phyloP scores from a whole-genome alignment of 768 basidiomycete species.

The Agaricus subrufescens region DNA sequence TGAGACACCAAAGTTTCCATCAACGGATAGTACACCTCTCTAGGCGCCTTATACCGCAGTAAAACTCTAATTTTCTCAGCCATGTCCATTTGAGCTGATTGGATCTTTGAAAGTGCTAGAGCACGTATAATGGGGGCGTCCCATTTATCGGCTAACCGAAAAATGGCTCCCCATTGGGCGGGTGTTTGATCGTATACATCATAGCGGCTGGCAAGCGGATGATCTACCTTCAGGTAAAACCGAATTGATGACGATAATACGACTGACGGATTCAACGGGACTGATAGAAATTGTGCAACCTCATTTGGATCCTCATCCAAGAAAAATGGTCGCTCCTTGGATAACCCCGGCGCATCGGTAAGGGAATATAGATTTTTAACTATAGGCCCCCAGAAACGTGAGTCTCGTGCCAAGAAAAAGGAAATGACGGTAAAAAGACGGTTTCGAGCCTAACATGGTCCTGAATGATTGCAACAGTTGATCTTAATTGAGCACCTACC shows the following conservation, averaged over 20 bases:
- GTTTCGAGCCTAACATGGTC: background rate
- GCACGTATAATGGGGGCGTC: background rate
- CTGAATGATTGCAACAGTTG: background rate
- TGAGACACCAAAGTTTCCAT: background rate
- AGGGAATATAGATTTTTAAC: background rate
- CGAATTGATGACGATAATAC: background rate
- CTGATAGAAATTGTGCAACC: background rate
- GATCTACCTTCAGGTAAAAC: background rate
- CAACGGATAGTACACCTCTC: background rate
- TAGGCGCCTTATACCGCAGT: background rate
- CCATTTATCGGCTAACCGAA: background rate
- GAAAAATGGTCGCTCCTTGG: background rate
- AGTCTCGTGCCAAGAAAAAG: constrained; percentile 1
- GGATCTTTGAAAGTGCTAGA: background rate
- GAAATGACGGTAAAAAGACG: background rate
- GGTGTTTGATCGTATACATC: background rate
- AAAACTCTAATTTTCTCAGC: background rate
- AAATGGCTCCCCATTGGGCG: background rate
- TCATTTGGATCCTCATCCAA: constrained; percentile 1
- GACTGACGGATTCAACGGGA: background rate
- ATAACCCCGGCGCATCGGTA: background rate
- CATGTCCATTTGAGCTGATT: background rate
- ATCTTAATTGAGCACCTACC: background rate
- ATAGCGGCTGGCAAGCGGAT: background rate
- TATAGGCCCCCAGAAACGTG: background rate